Evolutionary conservation across 352 stramenopile species (phyloP).

Genomic region (Globisporangium parvum): DNA sequence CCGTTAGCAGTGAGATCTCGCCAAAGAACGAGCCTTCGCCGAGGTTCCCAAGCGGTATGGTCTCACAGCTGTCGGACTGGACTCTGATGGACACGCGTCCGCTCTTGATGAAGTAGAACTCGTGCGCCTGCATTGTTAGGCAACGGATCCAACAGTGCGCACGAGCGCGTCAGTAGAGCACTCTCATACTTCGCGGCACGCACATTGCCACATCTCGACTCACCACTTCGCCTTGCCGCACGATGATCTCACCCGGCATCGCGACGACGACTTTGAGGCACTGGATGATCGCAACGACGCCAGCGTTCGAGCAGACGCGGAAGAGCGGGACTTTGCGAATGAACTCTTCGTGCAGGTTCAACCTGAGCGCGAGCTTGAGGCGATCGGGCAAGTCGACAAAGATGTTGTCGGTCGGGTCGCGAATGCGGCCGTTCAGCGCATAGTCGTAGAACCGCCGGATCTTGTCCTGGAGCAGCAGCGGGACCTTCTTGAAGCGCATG

Average conservation of each 20-base stretch:
- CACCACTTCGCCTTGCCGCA: constrained; percentile 49
- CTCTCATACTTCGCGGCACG: too few relatives aligned
- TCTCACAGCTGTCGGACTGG: constrained; percentile 15
- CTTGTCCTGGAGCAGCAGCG: constrained; percentile 54
- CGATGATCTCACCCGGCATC: constrained; percentile 67
- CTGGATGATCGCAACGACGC: constrained; percentile 68
- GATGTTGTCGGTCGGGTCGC: constrained; percentile 48
- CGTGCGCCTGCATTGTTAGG: constrained; percentile 10
- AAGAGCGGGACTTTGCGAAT: constrained; percentile 74
- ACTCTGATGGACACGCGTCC: constrained; percentile 56
- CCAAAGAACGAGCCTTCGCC: constrained; percentile 75
- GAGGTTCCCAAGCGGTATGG: constrained; percentile 55
- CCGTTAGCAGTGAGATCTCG: constrained; percentile 54
- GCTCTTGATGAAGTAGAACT: constrained; percentile 80
- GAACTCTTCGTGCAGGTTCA: constrained; percentile 63
- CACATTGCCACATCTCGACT: too few relatives aligned
- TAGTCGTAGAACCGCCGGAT: constrained; percentile 79
- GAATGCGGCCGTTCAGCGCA: constrained; percentile 45
- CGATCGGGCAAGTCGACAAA: constrained; percentile 72
- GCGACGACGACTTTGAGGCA: constrained; percentile 54
- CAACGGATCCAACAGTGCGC: too few relatives aligned
- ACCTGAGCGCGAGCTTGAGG: constrained; percentile 54
- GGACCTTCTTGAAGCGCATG: constrained; percentile 77
- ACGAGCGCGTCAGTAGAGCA: too few relatives aligned
- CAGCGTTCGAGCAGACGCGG: constrained; percentile 56